Evolutionary conservation across 208 protist genomes (phyloP), one percentile per base, ranked within the genome.

Genomic region (Trypanosoma congolense): DNA sequence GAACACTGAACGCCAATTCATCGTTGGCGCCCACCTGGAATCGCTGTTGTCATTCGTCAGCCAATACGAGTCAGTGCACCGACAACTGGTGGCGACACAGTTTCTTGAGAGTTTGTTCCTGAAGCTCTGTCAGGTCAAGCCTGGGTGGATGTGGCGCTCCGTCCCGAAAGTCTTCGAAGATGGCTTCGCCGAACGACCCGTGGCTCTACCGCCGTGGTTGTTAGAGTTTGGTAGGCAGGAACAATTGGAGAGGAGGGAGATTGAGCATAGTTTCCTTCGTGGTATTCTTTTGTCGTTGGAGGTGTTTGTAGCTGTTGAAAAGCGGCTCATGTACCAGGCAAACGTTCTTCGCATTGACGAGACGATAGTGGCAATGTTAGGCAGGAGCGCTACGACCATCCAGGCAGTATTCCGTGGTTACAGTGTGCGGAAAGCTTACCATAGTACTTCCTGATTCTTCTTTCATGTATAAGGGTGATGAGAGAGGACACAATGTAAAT

Each of bases 71-170:
- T 40, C 21, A n/a, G 1, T 72, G 48, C 41, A 63, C 26, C 56
- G 70, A 14, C 35, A 65, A 31, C 45, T 53, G n/a, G 45, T 77
- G 22, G 51, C 44, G 4, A 52, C 33, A 4, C 61, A 79, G 47
- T 59, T 67, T 49, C 41, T 76, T 14, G 73, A 80, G 21, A 80
- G 73, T 56, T 22, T 68, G 2, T 80, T 80, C 29, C 43, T 80
- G 22, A 80, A 80, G 31, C 46, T 68, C 14, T 80, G 73, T 49
- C 65, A 74, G 42, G 18, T 52, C 9, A 40, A 58, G 19, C 66
- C 72, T 8, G 51, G 62, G 19, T 70, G 72, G 60, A 73, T 67
- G 45, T 74, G 72, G 72, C 65, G 57, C 14, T 52, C 40, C 3
- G 38, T 65, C n/a, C 31, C 53, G 5, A n/a, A 19, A 19, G 0